Evolutionary conservation across 2,329 filamentous ascomycete genomes (phyloP).

Genomic region (Trichoderma pleuroti): DNA sequence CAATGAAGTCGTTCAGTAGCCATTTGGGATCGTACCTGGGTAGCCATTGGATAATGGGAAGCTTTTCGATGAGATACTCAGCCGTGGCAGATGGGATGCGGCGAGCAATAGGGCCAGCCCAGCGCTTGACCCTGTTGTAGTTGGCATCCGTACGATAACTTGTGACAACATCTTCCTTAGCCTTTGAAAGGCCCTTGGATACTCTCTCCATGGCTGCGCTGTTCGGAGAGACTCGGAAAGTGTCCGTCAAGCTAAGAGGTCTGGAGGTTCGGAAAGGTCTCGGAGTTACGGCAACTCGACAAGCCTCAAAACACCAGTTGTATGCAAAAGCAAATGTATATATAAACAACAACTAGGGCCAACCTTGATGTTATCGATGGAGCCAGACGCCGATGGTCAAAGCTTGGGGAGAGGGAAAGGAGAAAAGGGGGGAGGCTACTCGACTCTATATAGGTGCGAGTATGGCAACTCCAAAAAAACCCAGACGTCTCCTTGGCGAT

Average conservation of each 20-base stretch:
- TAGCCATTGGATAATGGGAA: constrained; percentile 61
- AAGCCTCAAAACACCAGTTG: neutral
- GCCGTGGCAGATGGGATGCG: constrained; percentile 49
- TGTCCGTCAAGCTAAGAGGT: neutral
- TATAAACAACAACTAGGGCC: neutral
- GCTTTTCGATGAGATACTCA: constrained; percentile 57
- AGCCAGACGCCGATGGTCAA: neutral
- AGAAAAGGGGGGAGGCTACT: neutral
- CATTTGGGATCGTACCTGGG: constrained; percentile 59
- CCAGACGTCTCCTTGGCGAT: neutral
- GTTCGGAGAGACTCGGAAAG: neutral
- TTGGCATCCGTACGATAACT: constrained; percentile 29
- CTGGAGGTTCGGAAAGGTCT: constrained; percentile 14
- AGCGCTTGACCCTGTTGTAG: constrained; percentile 26
- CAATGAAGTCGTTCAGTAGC: constrained; percentile 59
- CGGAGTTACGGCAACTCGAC: constrained; percentile 14
- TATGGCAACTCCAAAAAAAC: neutral
- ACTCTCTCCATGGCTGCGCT: constrained; percentile 22
- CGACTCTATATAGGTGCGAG: constrained; percentile 14
- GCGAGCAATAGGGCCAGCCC: constrained; percentile 24
- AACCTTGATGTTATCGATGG: neutral
- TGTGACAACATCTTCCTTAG: constrained; percentile 22
- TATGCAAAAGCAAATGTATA: neutral
- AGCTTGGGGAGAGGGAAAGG: neutral
- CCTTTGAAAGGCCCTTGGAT: constrained; percentile 16